Percentiles rank a stretch among this genome's conserved stretches.
phyloP scores from a whole-genome alignment of 805 yeast species.

The Ogataea chonburiensis region DNA sequence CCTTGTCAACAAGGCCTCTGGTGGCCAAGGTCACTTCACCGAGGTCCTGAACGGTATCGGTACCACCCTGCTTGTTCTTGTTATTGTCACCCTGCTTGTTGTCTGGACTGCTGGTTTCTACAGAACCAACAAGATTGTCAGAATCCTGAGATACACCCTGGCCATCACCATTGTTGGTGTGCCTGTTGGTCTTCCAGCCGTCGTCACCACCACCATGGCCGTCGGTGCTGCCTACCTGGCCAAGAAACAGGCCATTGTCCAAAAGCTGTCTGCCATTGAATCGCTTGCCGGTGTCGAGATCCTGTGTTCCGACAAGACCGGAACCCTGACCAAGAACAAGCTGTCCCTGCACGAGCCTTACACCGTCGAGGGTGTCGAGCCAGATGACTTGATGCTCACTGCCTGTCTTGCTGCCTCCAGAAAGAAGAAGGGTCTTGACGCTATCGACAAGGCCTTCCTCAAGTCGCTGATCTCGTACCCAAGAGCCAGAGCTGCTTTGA shows the following conservation, averaged over 20 bases:
- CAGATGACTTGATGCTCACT: slow-evolving; percentile 94
- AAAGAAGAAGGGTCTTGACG: slow-evolving; percentile 97
- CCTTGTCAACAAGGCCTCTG: slow-evolving; percentile 89
- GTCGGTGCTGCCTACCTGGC: slow-evolving; percentile 99
- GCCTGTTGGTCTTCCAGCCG: slow-evolving; percentile 98
- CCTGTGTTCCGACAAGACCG: slow-evolving; percentile 97
- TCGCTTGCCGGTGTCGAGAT: slow-evolving; percentile 97
- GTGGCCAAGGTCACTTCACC: slow-evolving; percentile 94
- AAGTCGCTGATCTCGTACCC: slow-evolving; percentile 87
- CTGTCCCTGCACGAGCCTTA: slow-evolving; percentile 94
- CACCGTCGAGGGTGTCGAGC: slow-evolving; percentile 95
- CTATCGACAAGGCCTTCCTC: slow-evolving; percentile 95
- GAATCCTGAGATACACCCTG: slow-evolving; percentile 85
- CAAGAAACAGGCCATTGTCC: slow-evolving; percentile 95
- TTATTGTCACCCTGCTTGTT: slow-evolving; percentile 78
- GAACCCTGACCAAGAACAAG: slow-evolving; percentile 97
- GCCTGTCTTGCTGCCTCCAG: slow-evolving; percentile 97
- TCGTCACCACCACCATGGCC: slow-evolving; percentile 98
- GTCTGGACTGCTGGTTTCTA: slow-evolving; percentile 95
- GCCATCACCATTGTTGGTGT: slow-evolving; percentile 98
- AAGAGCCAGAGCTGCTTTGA: slow-evolving; percentile 86
- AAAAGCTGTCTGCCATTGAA: slow-evolving; percentile 94
- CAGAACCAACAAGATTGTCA: slow-evolving; percentile 83
- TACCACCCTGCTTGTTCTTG: slow-evolving; percentile 84
- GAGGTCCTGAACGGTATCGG: slow-evolving; percentile 98